Percentiles rank a stretch among this genome's conserved stretches.
Conservation (phyloP, 75 land plant genomes). For the Pinus tabuliformis region DNA sequence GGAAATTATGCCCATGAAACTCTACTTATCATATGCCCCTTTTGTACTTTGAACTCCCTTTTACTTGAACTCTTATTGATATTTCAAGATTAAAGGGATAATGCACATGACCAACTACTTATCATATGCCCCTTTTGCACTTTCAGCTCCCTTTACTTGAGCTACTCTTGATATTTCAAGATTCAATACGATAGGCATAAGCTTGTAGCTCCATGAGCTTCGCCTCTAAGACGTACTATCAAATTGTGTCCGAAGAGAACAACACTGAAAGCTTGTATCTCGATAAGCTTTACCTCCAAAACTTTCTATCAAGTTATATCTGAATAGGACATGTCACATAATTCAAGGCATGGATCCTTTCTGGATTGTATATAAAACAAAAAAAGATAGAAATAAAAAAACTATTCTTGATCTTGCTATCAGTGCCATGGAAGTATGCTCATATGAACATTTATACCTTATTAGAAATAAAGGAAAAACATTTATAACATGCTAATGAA, state of each 20-base stretch:
- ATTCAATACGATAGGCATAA: not conserved
- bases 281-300: not conserved
- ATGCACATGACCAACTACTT: not conserved
- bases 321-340: not conserved
- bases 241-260: not conserved
- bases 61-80: too few relatives aligned
- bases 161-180: not conserved
- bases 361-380: too few relatives aligned
- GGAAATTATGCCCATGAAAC: too few relatives aligned
- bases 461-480: too few relatives aligned
- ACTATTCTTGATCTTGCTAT: too few relatives aligned
- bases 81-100: too few relatives aligned
- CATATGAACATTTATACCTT: too few relatives aligned
- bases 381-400: too few relatives aligned
- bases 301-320: not conserved
- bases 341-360: not conserved
- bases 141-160: not conserved
- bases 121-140: not conserved
- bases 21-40: not conserved
- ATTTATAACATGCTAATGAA: too few relatives aligned
- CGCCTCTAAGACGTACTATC: too few relatives aligned
- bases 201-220: too few relatives aligned
- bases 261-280: not conserved
- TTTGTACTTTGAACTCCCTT: not conserved
- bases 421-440: too few relatives aligned